Conservation (phyloP, 179 eudicot species). For the Beta corolliflora region DNA sequence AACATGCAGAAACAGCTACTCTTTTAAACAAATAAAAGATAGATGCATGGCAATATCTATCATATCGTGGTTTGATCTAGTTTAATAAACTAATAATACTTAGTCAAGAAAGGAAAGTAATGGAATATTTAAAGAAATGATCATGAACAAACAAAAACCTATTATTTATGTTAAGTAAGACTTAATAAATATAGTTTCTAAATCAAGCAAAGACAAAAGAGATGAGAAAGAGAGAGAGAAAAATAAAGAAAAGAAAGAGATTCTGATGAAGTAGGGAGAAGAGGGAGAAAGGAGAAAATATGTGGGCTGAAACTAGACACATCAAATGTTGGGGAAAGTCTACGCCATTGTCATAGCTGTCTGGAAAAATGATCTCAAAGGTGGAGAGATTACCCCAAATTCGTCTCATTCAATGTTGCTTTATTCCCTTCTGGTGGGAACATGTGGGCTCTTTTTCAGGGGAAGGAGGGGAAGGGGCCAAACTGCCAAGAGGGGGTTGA, state of each 20-base stretch:
- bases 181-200: not conserved
- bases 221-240: not conserved
- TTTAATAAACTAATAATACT: not conserved
- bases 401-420: conserved; percentile 33
- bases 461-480: not conserved
- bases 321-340: conserved; percentile 44
- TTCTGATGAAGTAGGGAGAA: not conserved
- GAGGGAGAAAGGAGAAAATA: conserved; percentile 10
- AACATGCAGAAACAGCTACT: not conserved
- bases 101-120: not conserved
- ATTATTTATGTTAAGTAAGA: not conserved
- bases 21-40: not conserved
- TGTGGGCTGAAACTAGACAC: conserved; percentile 45
- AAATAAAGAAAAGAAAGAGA: not conserved
- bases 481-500: too few species aligned
- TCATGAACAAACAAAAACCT: too few species aligned
- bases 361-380: conserved; percentile 28
- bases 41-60: conserved; percentile 5
- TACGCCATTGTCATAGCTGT: conserved; percentile 39
- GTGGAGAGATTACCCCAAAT: not conserved
- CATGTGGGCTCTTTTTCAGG: conserved; percentile 39
- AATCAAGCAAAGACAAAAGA: not conserved
- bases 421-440: conserved; percentile 39
- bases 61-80: not conserved
- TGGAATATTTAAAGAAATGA: too few species aligned